These are phyloP conservation scores for Phytophthora syringae DNA, from an alignment of 352 stramenopile species.

Conservation along the genomic window DNA sequence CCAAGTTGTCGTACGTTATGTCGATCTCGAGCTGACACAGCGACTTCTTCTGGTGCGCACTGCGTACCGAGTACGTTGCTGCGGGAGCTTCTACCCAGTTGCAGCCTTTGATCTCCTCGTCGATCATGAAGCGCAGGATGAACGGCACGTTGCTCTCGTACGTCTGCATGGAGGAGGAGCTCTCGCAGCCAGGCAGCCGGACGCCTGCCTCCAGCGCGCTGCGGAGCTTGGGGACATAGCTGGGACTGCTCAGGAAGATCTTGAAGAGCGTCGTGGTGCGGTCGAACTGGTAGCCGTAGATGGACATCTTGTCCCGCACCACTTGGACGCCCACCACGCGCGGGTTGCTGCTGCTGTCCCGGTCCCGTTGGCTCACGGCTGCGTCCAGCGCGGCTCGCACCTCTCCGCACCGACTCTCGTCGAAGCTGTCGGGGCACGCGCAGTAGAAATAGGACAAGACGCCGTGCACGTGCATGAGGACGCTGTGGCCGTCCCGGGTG, in stretches of 20 bases:
- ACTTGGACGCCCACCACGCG: constrained; percentile 78
- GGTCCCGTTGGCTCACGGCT: constrained; percentile 58
- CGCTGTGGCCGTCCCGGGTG: constrained; percentile 94
- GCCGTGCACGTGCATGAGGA: constrained; percentile 97
- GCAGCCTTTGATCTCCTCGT: constrained; percentile 96
- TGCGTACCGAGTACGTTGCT: constrained; percentile 92
- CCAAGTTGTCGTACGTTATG: constrained; percentile 97
- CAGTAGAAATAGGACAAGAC: constrained; percentile 98
- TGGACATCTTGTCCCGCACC: constrained; percentile 80
- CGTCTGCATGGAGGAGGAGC: constrained; percentile 85
- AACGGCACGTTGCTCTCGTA: constrained; percentile 99
- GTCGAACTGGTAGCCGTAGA: constrained; percentile 90
- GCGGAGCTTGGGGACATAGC: constrained; percentile 94
- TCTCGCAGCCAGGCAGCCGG: constrained; percentile 67
- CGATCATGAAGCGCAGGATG: constrained; percentile 99
- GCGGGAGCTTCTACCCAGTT: constrained; percentile 97
- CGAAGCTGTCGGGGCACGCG: constrained; percentile 75
- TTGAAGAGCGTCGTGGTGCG: constrained; percentile 78
- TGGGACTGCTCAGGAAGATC: constrained; percentile 96
- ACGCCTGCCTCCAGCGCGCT: constrained; percentile 91
- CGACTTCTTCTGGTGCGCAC: constrained; percentile 79
- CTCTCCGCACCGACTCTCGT: constrained; percentile 69
- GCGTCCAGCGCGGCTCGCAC: constrained; percentile 74
- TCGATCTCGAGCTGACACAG: constrained; percentile 97
- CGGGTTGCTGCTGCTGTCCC: constrained; percentile 49